phyloP scores from a whole-genome alignment of 2,329 filamentous ascomycete species.

The Cordyceps javanica region DNA sequence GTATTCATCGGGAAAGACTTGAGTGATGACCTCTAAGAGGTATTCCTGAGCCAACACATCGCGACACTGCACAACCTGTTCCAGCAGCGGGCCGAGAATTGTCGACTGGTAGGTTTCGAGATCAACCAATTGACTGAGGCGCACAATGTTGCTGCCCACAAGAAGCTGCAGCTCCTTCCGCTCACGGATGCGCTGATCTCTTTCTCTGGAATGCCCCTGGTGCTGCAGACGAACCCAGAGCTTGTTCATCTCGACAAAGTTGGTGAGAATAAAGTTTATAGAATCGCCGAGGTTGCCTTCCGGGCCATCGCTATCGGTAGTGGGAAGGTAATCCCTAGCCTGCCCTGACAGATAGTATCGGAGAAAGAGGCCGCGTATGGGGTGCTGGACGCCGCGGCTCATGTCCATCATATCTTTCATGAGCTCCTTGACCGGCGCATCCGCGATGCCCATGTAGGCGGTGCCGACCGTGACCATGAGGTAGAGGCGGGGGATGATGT shows the following conservation, averaged over 20 bases:
- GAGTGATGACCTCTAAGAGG: conserved; percentile 93
- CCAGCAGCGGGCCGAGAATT: conserved; percentile 81
- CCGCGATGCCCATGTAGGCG: conserved; percentile 97
- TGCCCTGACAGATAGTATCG: conserved; percentile 96
- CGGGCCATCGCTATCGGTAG: conserved; percentile 77
- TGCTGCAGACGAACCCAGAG: conserved; percentile 97
- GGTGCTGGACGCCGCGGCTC: conserved; percentile 96
- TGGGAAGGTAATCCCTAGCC: conserved; percentile 81
- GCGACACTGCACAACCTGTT: conserved; percentile 96
- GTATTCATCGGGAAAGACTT: conserved; percentile 98
- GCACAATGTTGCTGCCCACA: conserved; percentile 92
- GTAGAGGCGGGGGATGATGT: conserved; percentile 92
- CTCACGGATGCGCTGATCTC: conserved; percentile 89
- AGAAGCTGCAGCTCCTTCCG: conserved; percentile 91
- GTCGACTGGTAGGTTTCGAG: conserved; percentile 87
- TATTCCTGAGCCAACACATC: conserved; percentile 98
- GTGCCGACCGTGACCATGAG: conserved; percentile 99
- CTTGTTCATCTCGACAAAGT: conserved; percentile 99
- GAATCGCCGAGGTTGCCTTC: conserved; percentile 96
- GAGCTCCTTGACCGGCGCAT: conserved; percentile 97
- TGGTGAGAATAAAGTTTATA: conserved; percentile 95
- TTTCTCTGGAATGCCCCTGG: conserved; percentile 91
- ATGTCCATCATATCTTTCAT: conserved; percentile 99
- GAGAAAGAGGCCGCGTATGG: conserved; percentile 88
- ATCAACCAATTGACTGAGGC: conserved; percentile 91